Base-by-base conservation (phyloP, 768 basidiomycete genomes). In the Hortiboletus campestris region DNA sequence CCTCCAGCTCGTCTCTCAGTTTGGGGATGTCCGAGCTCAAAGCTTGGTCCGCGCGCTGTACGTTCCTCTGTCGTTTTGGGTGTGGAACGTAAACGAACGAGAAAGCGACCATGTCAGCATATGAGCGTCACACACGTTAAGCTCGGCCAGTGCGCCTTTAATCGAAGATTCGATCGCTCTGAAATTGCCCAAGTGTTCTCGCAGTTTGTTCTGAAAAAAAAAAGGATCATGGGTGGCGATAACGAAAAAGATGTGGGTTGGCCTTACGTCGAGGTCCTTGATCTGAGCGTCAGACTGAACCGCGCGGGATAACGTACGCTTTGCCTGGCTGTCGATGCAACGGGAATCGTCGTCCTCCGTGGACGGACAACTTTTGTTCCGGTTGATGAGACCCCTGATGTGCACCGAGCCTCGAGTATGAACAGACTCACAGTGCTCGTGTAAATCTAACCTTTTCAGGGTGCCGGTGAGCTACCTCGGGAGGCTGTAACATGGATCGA, bases 131-230 rank as follows among this genome's bases (percentile, higher is more conserved):
- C 57, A 69, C 34, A 86, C 89, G 64, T 85, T 81, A 32, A 91
- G 75, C 46, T 78, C 79, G 58, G 73, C 76, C 51, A 83, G 80
- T 5, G 86, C 81, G 49, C 88, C 87, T 58, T 84, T 83, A 34
- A 91, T 76, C 25, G 84, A 78, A 57, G 80, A 80, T 60, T 91
- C 86, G 57, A 91, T 84, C 17, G 85, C 84, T 51, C 86, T 76
- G 51, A 89, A 89, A 65, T 90, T 90, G 63, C 84, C 84, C 51
- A 91, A 73, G 65, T 84, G 81, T 61, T 88, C 84, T 39, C 84
- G 79, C 22, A 91, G 78, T 65, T 80, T 83, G 49, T 78, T 77
- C 88, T 90, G 38, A 20, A 29, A 35, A 55, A 31, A 20, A 32
- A 49, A 19, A 31, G 17, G 46, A 31, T 38, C 46, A 10, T 29